phyloP scores from a whole-genome alignment of 2,329 filamentous ascomycete species.

The Calycina marina region DNA sequence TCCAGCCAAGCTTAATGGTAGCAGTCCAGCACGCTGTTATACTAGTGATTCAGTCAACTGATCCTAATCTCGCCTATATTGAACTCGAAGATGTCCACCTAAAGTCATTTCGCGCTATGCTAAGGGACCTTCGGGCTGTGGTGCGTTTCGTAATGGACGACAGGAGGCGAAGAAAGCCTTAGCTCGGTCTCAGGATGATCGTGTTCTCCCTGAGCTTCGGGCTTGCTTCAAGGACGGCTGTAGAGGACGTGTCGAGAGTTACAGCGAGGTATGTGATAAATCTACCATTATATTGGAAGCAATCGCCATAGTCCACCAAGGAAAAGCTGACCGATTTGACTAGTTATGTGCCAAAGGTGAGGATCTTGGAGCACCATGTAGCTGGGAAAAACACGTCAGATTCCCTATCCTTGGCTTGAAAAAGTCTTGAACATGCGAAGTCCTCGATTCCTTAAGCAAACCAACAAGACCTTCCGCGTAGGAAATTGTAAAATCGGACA shows the following conservation, averaged over 20 bases:
- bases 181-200: conserved; percentile 9
- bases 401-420: conserved; percentile 18
- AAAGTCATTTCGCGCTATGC: conserved; percentile 9
- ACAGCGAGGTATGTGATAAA: neutral
- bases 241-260: neutral
- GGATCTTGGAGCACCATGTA: neutral
- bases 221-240: neutral
- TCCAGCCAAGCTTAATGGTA: neutral
- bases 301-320: too few relatives aligned
- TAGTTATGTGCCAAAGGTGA: too few relatives aligned
- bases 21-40: conserved; percentile 5
- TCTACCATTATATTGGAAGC: too few relatives aligned
- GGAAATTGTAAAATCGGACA: conserved; percentile 7
- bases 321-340: too few relatives aligned
- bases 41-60: neutral
- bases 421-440: conserved; percentile 10
- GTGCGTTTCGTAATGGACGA: conserved; percentile 15
- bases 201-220: conserved; percentile 4
- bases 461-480: conserved; percentile 8
- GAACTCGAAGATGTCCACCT: conserved; percentile 7
- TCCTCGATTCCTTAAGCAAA: conserved; percentile 6
- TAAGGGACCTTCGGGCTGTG: conserved; percentile 9
- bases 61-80: conserved; percentile 6
- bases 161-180: conserved; percentile 9
- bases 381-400: conserved; percentile 12